Evolutionary conservation across 2,329 filamentous ascomycete genomes (phyloP).

Genomic region (Arachnopeziza araneosa): DNA sequence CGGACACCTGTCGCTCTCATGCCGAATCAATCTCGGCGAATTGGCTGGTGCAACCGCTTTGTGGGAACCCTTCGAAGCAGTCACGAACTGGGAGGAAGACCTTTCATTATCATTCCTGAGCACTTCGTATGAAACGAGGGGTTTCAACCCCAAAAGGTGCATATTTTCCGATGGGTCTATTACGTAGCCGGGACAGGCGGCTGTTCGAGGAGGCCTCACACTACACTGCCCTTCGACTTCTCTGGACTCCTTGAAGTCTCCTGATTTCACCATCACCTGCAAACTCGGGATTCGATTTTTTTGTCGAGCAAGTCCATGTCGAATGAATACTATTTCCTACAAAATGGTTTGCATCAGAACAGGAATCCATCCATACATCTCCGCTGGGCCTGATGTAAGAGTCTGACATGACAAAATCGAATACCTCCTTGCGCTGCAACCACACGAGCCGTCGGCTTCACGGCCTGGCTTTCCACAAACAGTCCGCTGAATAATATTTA

Average conservation of each 20-base stretch:
- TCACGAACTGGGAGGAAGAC: no score
- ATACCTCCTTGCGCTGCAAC: neutral
- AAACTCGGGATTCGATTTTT: neutral
- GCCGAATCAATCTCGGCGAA: no score
- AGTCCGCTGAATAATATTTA: neutral
- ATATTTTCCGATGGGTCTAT: neutral
- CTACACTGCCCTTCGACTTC: no score
- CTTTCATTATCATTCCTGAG: neutral
- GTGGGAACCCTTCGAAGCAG: no score
- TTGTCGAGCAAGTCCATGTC: neutral
- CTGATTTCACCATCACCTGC: neutral
- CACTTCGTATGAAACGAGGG: neutral
- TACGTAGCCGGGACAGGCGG: neutral
- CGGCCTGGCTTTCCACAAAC: neutral
- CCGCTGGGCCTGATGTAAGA: neutral
- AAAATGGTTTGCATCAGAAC: neutral
- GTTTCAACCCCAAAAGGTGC: neutral
- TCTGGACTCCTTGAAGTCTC: no score
- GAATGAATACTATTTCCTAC: neutral
- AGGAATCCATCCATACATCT: neutral
- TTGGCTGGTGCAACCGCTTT: no score
- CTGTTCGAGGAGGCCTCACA: no score
- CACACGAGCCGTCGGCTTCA: neutral
- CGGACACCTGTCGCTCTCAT: no score
- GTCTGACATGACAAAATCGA: neutral